Base-by-base conservation (phyloP, 306 rosid genomes). In the Hippophae gyantsensis region DNA sequence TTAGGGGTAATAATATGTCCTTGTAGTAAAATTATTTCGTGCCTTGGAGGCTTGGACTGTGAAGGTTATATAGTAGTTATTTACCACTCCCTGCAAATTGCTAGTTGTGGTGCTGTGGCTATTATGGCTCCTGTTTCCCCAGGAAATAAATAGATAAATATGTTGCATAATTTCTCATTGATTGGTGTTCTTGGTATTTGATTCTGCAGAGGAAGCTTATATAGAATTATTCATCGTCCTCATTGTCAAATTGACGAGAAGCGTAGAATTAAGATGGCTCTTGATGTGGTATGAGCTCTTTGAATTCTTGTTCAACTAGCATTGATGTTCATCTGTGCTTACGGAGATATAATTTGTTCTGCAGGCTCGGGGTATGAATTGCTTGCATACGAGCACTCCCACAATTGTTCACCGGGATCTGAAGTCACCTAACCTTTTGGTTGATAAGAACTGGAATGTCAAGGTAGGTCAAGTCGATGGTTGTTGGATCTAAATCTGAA, bases 281-380 rank as follows among this genome's bases (percentile, higher is more conserved):
- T 88, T 69, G 97, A 92, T 77, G 99, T 88, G 95, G 99, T 92
- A 82, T 65, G 82, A 74, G 69, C 57, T 45, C 38, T 32, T 32
- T 61, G 3, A 67, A 42, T 61, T 47, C 61, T 54, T 59, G 46
- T 56, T 66, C 8, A 48, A 62, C 59, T 12, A 26, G 45, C 38
- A 58, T 55, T 66, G 7, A 63, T 32, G 45, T 43, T 8, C 54
- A 43, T 69, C 50, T 65, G 51, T 44, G 73, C 61, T 51, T 60
- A 70, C 62, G 48, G 63, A 32, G 61, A 44, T 65, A 40, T 54
- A 45, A 44, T 63, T 26, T 60, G n/a, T 69, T 72, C 73, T 77
- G 72, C 82, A 92, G 99, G 99, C 99, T 38, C 82, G 82, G 86
- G 99, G 99, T 63, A 92, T 92, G 99, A 92, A 88, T 82, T 92